Base-by-base conservation (phyloP, 352 stramenopile genomes). In the Plasmopara muralis region DNA sequence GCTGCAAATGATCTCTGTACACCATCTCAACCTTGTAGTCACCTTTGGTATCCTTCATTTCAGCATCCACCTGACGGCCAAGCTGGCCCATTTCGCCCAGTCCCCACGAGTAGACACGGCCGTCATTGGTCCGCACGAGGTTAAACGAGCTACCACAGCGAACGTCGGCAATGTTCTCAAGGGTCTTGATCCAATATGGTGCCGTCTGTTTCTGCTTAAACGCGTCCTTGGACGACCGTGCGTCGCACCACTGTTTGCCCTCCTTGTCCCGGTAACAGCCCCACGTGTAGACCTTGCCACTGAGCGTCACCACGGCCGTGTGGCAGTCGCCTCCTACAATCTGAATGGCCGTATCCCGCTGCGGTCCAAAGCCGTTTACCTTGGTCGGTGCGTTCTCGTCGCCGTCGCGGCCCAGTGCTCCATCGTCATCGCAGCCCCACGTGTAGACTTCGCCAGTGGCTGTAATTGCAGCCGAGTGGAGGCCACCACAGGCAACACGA, bases 181-280 rank as follows among this genome's bases (percentile, higher is more conserved):
- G 46, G 9, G 60, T 46, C 47, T 79, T 72, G 33, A 94, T 70
- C 39, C 76, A 57, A 48, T 87, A 84, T 28, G 85, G 83, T 20
- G 56, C 50, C 47, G 42, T 25, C 64, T 93, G 83, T 53, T 79
- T 93, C 47, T 93, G 67, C 69, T 92, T 92, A 59, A 95, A 95
- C 18, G 84, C 64, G 12, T 55, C 74, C 20, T 74, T 70, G 14
- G 77, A 62, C 45, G 83, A 74, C 15, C 70, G 56, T 0, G 84
- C 70, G 54, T 96, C 74, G 39, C 84, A 95, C 73, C 91, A 98
- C 47, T 91, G 75, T 60, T 96, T 95, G 42, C 92, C 93, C 66
- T 98, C 92, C 71, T 97, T 97, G 75, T 99, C 95, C 53, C 98
- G 97, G 77, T 98, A 98, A 50, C 72, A 89, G 39, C 96, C 96